Evolutionary conservation across 768 basidiomycete genomes (phyloP).

Genomic region (Goffeauzyma gilvescens): DNA sequence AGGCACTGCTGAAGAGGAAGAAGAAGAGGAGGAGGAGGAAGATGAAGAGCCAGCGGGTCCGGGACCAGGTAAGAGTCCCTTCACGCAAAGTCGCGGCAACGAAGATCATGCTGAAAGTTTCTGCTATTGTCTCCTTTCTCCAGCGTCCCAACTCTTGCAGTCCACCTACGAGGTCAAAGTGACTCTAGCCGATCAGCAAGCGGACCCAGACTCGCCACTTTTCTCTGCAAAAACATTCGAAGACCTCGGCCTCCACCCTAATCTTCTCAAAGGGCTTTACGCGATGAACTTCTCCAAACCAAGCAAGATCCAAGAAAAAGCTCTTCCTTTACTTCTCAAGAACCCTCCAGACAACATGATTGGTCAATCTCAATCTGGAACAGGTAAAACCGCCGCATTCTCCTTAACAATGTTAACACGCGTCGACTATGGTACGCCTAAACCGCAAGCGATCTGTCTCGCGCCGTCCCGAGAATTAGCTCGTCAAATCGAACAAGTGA

Average conservation of each 20-base stretch:
- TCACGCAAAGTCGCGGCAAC: neutral
- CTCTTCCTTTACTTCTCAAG: constrained; percentile 68
- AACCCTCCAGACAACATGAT: constrained; percentile 98
- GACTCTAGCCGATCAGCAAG: constrained; percentile 88
- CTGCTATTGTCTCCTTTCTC: neutral
- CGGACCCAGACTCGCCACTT: constrained; percentile 84
- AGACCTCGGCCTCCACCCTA: constrained; percentile 76
- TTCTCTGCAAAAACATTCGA: constrained; percentile 88
- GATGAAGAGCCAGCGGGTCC: neutral
- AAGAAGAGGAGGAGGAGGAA: neutral
- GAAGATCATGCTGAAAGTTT: neutral
- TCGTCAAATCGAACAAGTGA: constrained; percentile 89
- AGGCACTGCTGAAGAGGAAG: no score
- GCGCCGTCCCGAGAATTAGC: constrained; percentile 94
- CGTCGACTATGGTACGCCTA: constrained; percentile 60
- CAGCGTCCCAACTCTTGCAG: neutral
- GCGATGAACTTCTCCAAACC: constrained; percentile 93
- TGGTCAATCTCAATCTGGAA: constrained; percentile 96
- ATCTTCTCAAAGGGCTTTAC: constrained; percentile 82
- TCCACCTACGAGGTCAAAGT: constrained; percentile 30
- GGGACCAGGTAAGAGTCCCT: neutral
- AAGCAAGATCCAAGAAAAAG: constrained; percentile 95
- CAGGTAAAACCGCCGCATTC: constrained; percentile 97
- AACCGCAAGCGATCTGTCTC: constrained; percentile 88
- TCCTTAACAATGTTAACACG: constrained; percentile 92